Percentiles rank a stretch among this genome's conserved stretches.
phyloP scores from a whole-genome alignment of 192 early-diverging fungal species.

The Phlyctochytrium planicorne region DNA sequence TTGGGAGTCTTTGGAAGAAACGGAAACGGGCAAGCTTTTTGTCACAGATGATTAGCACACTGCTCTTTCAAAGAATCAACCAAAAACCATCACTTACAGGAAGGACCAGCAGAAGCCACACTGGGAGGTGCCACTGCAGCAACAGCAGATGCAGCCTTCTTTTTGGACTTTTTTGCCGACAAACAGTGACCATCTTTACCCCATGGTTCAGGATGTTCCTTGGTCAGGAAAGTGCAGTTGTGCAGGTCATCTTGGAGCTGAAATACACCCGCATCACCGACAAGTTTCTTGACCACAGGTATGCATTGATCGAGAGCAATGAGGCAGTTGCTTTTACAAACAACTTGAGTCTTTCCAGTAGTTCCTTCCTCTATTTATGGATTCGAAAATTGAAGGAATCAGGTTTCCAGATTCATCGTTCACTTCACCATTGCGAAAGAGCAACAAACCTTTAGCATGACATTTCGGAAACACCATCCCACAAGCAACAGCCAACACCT shows the following conservation, averaged over 20 bases:
- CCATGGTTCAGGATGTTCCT: not conserved
- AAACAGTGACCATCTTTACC: not conserved
- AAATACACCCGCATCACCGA: not conserved
- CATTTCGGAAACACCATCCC: not conserved
- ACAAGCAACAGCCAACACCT: not conserved
- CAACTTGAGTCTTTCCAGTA: not conserved
- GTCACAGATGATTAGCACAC: not conserved
- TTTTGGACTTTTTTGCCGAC: not conserved
- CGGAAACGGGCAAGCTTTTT: not conserved
- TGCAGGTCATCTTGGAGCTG: not conserved
- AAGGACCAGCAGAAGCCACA: too few relatives aligned
- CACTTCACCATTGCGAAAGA: too few relatives aligned
- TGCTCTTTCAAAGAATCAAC: not conserved
- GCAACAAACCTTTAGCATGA: too few relatives aligned
- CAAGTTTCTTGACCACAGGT: not conserved
- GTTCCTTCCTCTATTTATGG: not conserved
- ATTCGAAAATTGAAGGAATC: too few relatives aligned
- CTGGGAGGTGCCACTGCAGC: not conserved
- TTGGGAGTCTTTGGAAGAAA: not conserved
- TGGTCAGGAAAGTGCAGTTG: not conserved
- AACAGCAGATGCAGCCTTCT: not conserved
- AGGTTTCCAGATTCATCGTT: too few relatives aligned
- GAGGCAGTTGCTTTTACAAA: not conserved
- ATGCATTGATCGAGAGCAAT: not conserved
- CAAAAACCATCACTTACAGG: not conserved